These are phyloP conservation scores for Lindgomyces ingoldianus DNA, from an alignment of 495 filamentous ascomycete species.

Conservation along the genomic window DNA sequence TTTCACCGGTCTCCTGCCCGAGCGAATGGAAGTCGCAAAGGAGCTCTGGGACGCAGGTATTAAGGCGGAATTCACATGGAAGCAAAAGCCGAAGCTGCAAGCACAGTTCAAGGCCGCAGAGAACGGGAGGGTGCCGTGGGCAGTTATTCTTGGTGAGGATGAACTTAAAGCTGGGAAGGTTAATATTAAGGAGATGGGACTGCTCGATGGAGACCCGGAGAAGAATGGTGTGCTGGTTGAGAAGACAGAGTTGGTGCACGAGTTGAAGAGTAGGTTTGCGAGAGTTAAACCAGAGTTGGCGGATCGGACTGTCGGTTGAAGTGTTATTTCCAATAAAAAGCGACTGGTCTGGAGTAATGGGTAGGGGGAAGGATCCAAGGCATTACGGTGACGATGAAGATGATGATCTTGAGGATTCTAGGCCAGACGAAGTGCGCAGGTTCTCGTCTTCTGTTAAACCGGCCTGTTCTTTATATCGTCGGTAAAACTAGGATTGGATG, in stretches of 20 bases:
- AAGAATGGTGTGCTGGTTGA: conserved; percentile 79
- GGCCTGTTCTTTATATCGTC: too few relatives aligned
- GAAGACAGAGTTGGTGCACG: conserved; percentile 58
- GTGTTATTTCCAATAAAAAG: background rate
- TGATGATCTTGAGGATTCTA: background rate
- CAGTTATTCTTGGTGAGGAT: conserved; percentile 77
- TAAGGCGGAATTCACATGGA: conserved; percentile 79
- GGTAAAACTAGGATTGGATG: too few relatives aligned
- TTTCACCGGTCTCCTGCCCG: conserved; percentile 74
- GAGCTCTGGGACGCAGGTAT: conserved; percentile 76
- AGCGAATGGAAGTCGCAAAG: conserved; percentile 76
- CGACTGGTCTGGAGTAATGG: background rate
- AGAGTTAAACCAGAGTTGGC: conserved; percentile 8
- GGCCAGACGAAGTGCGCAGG: background rate
- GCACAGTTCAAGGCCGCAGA: conserved; percentile 83
- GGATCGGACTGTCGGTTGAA: conserved; percentile 16
- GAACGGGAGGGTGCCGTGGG: conserved; percentile 67
- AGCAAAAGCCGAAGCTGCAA: conserved; percentile 74
- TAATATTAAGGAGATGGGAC: conserved; percentile 82
- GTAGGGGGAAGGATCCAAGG: background rate
- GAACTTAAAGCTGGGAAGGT: conserved; percentile 73
- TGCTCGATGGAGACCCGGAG: conserved; percentile 75
- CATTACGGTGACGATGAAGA: background rate
- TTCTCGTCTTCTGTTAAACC: background rate
- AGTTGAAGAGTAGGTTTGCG: conserved; percentile 57